phyloP scores from a whole-genome alignment of 257 asterid genomes.

The Catharanthus roseus region DNA sequence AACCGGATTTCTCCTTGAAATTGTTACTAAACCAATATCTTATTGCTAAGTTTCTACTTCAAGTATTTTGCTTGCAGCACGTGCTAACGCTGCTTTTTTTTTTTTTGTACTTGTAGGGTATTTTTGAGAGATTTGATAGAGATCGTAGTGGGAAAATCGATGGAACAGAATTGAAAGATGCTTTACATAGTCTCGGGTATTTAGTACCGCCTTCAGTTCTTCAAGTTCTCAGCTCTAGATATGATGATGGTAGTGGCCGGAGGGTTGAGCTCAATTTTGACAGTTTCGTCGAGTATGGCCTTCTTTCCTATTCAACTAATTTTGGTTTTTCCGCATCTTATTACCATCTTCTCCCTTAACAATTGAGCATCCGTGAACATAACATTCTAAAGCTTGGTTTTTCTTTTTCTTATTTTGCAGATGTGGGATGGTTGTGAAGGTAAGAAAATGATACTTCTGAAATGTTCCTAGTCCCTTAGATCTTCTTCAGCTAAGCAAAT shows the following conservation, averaged over 20 bases:
- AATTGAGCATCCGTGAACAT: background rate
- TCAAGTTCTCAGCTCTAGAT: conserved; percentile 69
- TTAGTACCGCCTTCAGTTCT: conserved; percentile 69
- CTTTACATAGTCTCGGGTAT: conserved; percentile 70
- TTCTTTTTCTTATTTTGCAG: conserved; percentile 32
- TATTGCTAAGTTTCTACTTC: background rate
- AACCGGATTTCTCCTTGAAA: background rate
- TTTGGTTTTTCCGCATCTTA: background rate
- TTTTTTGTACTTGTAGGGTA: conserved; percentile 34
- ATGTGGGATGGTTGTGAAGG: conserved; percentile 93
- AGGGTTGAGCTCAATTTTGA: conserved; percentile 62
- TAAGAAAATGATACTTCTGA: conserved; percentile 17
- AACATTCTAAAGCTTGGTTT: conserved; percentile 1
- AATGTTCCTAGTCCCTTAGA: background rate
- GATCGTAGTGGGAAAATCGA: conserved; percentile 83
- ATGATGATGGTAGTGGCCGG: conserved; percentile 57
- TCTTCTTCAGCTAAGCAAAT: background rate
- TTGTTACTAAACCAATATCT: background rate
- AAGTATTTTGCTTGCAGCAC: background rate
- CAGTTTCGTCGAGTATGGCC: conserved; percentile 76
- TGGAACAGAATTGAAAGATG: conserved; percentile 68
- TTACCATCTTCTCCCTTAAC: background rate
- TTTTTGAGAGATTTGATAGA: conserved; percentile 71
- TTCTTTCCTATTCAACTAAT: conserved; percentile 1
- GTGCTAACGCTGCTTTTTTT: background rate